Evolutionary conservation across 2,329 filamentous ascomycete genomes (phyloP).

Genomic region (Aureobasidium sp.): DNA sequence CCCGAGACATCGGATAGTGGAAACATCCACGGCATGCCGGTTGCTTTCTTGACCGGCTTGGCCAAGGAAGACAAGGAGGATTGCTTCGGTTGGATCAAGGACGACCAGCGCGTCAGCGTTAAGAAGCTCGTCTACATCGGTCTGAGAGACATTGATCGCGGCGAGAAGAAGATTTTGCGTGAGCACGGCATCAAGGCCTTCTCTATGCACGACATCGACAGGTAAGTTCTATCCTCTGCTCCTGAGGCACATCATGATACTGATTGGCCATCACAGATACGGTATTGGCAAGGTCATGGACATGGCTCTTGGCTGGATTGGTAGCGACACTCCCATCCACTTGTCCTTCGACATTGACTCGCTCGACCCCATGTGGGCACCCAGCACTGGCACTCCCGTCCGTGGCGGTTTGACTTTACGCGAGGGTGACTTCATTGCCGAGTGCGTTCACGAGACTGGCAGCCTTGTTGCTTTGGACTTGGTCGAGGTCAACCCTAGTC

Average conservation of each 20-base stretch:
- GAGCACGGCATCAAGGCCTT: constrained; percentile 92
- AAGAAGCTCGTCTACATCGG: constrained; percentile 96
- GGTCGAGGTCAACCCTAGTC: constrained; percentile 44
- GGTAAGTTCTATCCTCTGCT: constrained; percentile 41
- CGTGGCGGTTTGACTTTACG: constrained; percentile 85
- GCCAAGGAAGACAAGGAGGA: constrained; percentile 67
- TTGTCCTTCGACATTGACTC: constrained; percentile 96
- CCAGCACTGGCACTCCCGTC: constrained; percentile 90
- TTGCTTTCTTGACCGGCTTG: constrained; percentile 81
- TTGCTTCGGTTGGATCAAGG: constrained; percentile 81
- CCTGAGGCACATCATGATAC: neutral
- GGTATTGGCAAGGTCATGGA: constrained; percentile 95
- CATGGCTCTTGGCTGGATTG: constrained; percentile 96
- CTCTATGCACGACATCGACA: constrained; percentile 96
- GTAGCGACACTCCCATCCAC: constrained; percentile 89
- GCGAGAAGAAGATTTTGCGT: constrained; percentile 83
- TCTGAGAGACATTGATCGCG: constrained; percentile 82
- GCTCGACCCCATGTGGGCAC: constrained; percentile 91
- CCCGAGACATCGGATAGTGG: constrained; percentile 83
- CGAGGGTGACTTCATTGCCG: constrained; percentile 95
- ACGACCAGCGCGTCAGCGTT: constrained; percentile 60
- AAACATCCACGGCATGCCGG: constrained; percentile 97
- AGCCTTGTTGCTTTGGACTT: constrained; percentile 49
- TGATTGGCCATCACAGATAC: constrained; percentile 45
- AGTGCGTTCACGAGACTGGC: constrained; percentile 49